Conservation (phyloP, 805 yeast species). For the Clavispora vitiphila region DNA sequence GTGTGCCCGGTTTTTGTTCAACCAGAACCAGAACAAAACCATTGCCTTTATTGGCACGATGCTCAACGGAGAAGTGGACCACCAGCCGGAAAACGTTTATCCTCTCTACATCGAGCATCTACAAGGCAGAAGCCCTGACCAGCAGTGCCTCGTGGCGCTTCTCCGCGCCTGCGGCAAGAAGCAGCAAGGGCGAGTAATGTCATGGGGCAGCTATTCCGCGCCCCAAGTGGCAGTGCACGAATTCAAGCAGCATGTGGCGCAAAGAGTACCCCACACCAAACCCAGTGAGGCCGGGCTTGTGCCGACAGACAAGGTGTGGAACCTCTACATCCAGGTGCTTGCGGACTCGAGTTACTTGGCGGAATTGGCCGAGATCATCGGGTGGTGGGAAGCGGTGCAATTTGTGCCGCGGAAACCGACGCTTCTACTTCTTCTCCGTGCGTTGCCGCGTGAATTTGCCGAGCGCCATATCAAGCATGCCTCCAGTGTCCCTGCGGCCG, state of each 20-base stretch:
- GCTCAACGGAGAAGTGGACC: constrained; percentile 32
- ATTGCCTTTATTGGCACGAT: constrained; percentile 26
- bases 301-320: constrained; percentile 48
- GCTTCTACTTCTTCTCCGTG: constrained; percentile 34
- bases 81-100: constrained; percentile 25
- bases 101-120: constrained; percentile 25
- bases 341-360: constrained; percentile 41
- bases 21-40: constrained; percentile 20
- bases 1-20: constrained; percentile 27
- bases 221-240: constrained; percentile 58
- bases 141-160: constrained; percentile 36
- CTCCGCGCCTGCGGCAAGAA: constrained; percentile 42
- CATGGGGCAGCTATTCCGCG: constrained; percentile 52
- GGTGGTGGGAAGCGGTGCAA: constrained; percentile 49
- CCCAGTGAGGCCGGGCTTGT: constrained; percentile 14
- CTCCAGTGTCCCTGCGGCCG: constrained; percentile 4
- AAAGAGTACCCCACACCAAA: constrained; percentile 5
- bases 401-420: constrained; percentile 39
- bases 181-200: constrained; percentile 14
- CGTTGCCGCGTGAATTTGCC: constrained; percentile 34
- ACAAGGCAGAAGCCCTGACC: constrained; percentile 20
- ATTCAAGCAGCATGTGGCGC: constrained; percentile 41
- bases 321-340: constrained; percentile 47
- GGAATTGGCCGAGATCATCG: constrained; percentile 47
- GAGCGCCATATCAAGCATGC: constrained; percentile 35